phyloP scores from a whole-genome alignment of 768 basidiomycete species.

The Pluteus cervinus region DNA sequence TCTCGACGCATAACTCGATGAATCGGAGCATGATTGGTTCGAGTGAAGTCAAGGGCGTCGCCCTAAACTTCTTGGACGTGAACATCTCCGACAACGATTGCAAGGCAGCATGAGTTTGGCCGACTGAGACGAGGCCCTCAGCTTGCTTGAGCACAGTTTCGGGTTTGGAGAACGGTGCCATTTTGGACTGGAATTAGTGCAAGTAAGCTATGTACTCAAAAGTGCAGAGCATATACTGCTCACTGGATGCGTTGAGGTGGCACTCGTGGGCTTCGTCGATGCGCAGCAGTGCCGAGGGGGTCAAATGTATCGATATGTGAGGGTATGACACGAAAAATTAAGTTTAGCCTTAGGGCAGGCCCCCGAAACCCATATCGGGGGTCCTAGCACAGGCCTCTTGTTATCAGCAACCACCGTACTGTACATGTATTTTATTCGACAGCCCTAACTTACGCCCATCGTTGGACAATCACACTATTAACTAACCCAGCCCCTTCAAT shows the following conservation, averaged over 20 bases:
- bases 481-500: slow-evolving; percentile 67
- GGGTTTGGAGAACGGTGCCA: slow-evolving; percentile 89
- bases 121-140: slow-evolving; percentile 90
- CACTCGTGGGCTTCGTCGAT: slow-evolving; percentile 13
- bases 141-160: slow-evolving; percentile 89
- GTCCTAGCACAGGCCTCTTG: no score
- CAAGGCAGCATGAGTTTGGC: slow-evolving; percentile 84
- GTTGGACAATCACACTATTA: slow-evolving; percentile 83
- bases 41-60: slow-evolving; percentile 79
- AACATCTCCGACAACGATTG: slow-evolving; percentile 92
- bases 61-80: slow-evolving; percentile 87
- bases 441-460: slow-evolving; percentile 55
- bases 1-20: slow-evolving; percentile 92
- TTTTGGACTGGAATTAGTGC: slow-evolving; percentile 23
- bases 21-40: slow-evolving; percentile 97
- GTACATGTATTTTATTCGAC: no score
- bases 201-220: slow-evolving; percentile 1
- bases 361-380: no score
- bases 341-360: slow-evolving; percentile 18
- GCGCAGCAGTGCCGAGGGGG: slow-evolving; percentile 12
- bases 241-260: slow-evolving; percentile 16
- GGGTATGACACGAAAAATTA: slow-evolving; percentile 16
- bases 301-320: slow-evolving; percentile 2
- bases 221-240: slow-evolving; percentile 4
- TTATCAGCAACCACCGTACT: no score